These are phyloP conservation scores for Mycena maculata DNA, from an alignment of 768 basidiomycete genomes.

Conservation along the genomic window DNA sequence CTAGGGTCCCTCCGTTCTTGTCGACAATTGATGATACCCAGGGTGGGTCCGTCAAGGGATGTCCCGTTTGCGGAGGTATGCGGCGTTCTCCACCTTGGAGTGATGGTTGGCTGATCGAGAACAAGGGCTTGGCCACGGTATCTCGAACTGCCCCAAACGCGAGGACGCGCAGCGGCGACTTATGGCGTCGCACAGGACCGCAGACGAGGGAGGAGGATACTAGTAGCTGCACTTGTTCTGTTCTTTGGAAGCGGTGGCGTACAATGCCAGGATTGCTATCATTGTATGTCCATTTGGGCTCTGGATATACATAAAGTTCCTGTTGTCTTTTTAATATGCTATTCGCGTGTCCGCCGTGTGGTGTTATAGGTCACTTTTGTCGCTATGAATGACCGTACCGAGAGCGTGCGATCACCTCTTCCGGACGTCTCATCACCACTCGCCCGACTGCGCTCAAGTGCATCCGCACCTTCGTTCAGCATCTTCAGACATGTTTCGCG, in stretches of 20 bases:
- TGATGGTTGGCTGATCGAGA: not conserved
- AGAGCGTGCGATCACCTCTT: not conserved
- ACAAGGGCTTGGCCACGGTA: constrained; percentile 91
- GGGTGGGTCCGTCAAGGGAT: constrained; percentile 84
- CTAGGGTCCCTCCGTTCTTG: constrained; percentile 93
- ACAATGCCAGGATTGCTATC: too few relatives aligned
- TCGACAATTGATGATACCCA: constrained; percentile 91
- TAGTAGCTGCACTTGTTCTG: constrained; percentile 29
- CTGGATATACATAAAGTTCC: not conserved
- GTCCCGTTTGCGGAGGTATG: constrained; percentile 94
- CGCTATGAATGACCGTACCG: not conserved
- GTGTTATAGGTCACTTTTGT: too few relatives aligned
- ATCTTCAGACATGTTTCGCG: constrained; percentile 7
- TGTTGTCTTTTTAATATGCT: constrained; percentile 4
- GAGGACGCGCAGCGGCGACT: constrained; percentile 93
- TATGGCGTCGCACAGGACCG: constrained; percentile 86
- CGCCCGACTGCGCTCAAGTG: not conserved
- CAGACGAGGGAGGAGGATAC: constrained; percentile 69
- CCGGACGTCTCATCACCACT: constrained; percentile 11
- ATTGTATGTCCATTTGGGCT: too few relatives aligned
- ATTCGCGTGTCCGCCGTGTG: too few relatives aligned
- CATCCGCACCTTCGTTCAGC: not conserved
- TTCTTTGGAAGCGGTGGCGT: too few relatives aligned
- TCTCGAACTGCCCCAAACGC: constrained; percentile 95
- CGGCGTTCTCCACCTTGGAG: constrained; percentile 15